These are phyloP conservation scores for Hysterangium stoloniferum DNA, from an alignment of 768 basidiomycete species.

Conservation along the genomic window DNA sequence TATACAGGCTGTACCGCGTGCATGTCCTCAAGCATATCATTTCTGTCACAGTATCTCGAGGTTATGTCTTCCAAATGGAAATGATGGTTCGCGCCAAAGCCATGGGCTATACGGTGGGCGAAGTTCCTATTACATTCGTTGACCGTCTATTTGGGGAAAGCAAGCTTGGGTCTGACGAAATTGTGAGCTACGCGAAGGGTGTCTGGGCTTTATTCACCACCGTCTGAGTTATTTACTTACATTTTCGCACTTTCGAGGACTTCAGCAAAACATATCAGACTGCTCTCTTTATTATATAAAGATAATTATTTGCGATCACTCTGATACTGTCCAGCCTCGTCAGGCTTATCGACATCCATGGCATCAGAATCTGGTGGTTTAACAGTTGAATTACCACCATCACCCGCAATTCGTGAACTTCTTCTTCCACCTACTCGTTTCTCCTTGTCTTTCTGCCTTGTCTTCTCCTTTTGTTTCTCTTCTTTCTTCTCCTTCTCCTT, in stretches of 20 bases:
- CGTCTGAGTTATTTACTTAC: constrained; percentile 36
- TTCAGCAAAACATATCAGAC: too few relatives aligned
- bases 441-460: not conserved
- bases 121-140: constrained; percentile 91
- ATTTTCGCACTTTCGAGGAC: not conserved
- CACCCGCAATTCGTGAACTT: constrained; percentile 10
- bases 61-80: constrained; percentile 97
- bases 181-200: constrained; percentile 81
- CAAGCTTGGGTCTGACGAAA: constrained; percentile 82
- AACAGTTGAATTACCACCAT: not conserved
- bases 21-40: constrained; percentile 78
- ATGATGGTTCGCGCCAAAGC: constrained; percentile 90
- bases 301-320: too few relatives aligned
- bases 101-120: constrained; percentile 78
- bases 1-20: constrained; percentile 63
- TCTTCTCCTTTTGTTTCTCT: not conserved
- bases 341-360: constrained; percentile 5
- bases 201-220: constrained; percentile 73
- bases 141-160: constrained; percentile 92
- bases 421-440: constrained; percentile 9
- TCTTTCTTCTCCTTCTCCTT: constrained; percentile 8
- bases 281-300: too few relatives aligned
- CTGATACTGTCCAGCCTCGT: too few relatives aligned
- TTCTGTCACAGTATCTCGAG: constrained; percentile 74
- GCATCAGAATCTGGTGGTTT: not conserved